These are phyloP conservation scores for Suillus lakei DNA, from an alignment of 768 basidiomycete genomes.

Conservation along the genomic window DNA sequence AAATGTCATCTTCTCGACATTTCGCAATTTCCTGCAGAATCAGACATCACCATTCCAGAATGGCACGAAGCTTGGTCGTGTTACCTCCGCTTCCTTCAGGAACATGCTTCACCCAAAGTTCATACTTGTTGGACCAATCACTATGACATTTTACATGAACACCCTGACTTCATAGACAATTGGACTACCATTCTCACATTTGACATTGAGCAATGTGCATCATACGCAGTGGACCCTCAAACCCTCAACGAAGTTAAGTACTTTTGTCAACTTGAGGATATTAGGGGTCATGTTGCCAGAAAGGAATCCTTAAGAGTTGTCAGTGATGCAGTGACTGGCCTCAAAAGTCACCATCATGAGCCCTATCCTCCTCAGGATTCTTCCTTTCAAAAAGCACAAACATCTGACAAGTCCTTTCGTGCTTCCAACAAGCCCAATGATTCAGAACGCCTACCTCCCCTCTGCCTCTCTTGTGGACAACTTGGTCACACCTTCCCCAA, in stretches of 20 bases:
- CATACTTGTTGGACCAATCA: background rate
- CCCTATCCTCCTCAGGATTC: no score
- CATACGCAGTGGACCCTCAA: background rate
- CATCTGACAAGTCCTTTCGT: no score
- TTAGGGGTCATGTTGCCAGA: background rate
- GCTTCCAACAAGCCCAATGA: no score
- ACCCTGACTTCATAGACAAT: background rate
- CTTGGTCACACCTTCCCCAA: background rate
- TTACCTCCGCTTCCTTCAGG: background rate
- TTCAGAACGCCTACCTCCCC: background rate
- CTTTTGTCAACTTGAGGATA: background rate
- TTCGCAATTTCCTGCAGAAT: background rate
- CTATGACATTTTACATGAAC: background rate
- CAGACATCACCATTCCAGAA: background rate
- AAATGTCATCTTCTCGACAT: background rate
- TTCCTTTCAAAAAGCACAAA: no score
- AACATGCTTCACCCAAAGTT: background rate
- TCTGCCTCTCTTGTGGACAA: background rate
- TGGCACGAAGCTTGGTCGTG: constrained; percentile 2
- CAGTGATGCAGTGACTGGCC: no score
- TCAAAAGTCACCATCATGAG: no score
- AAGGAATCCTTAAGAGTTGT: background rate
- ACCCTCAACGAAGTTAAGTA: background rate
- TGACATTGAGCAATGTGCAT: constrained; percentile 1
- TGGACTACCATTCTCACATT: background rate